A percentile compares a stretch with the other conserved stretches of the same genome.
Evolutionary conservation across 1,284 basidiomycete species (phyloP).

Genomic region (Somion occarium): DNA sequence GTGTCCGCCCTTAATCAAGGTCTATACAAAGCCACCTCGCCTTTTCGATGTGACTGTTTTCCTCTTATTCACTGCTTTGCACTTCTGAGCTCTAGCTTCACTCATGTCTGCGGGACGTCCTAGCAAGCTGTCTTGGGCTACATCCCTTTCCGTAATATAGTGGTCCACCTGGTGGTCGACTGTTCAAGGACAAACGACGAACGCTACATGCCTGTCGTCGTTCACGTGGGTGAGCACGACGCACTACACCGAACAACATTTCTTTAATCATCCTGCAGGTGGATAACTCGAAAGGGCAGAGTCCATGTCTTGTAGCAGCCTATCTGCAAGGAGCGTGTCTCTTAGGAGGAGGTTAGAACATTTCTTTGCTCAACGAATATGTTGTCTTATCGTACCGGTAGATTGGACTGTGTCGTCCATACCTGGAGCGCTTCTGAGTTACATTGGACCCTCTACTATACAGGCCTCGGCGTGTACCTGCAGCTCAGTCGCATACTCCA

Average conservation of each 20-base stretch:
- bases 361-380: too few relatives aligned
- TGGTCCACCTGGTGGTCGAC: too few relatives aligned
- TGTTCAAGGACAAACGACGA: neutral
- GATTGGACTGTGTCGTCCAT: too few relatives aligned
- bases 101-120: too few relatives aligned
- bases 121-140: too few relatives aligned
- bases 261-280: neutral
- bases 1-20: too few relatives aligned
- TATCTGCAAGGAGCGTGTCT: neutral
- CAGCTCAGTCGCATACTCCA: constrained; percentile 4
- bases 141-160: too few relatives aligned
- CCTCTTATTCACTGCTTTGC: too few relatives aligned
- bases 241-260: neutral
- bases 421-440: neutral
- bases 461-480: constrained; percentile 1
- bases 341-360: neutral
- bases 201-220: neutral
- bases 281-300: constrained; percentile 2
- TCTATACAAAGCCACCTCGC: too few relatives aligned
- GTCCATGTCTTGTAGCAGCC: constrained; percentile 2
- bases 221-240: neutral
- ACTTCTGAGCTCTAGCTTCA: too few relatives aligned
- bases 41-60: too few relatives aligned
- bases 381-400: too few relatives aligned
- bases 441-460: neutral